Evolutionary conservation across 2,329 filamentous ascomycete genomes (phyloP).

Genomic region (Delphinella strobiligena): DNA sequence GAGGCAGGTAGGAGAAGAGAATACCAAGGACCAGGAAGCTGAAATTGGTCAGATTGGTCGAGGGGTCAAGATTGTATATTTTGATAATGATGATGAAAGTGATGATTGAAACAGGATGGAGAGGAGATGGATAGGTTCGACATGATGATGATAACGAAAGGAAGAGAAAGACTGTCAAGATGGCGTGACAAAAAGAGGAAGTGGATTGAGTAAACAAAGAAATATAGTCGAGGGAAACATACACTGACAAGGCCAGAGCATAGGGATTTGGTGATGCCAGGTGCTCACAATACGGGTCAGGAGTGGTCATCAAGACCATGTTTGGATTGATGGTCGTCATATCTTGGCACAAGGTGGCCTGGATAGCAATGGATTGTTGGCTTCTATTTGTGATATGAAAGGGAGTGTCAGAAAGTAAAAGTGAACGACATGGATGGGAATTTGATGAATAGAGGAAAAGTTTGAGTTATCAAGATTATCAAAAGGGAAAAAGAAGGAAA

Average conservation of each 20-base stretch:
- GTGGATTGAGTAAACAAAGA: no score
- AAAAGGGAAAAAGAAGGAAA: background rate
- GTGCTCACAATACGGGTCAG: constrained; percentile 11
- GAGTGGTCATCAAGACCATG: background rate
- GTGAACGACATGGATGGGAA: background rate
- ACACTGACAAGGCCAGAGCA: constrained; percentile 11
- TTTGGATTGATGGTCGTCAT: background rate
- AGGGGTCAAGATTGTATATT: background rate
- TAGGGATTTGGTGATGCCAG: constrained; percentile 11
- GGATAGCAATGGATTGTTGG: background rate
- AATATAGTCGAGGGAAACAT: background rate
- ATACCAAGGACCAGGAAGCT: constrained; percentile 76
- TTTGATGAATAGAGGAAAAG: background rate
- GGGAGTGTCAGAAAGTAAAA: background rate
- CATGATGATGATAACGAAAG: no score
- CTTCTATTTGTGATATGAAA: background rate
- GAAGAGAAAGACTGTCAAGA: background rate
- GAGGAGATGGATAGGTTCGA: no score
- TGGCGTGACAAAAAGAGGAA: background rate
- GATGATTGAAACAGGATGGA: no score
- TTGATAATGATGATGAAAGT: no score
- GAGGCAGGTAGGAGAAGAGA: constrained; percentile 83
- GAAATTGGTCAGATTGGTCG: constrained; percentile 8
- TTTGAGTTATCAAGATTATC: background rate
- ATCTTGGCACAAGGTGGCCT: background rate